Conservation (phyloP, 2,329 filamentous ascomycete species). For the Mycosphaerella sp. region DNA sequence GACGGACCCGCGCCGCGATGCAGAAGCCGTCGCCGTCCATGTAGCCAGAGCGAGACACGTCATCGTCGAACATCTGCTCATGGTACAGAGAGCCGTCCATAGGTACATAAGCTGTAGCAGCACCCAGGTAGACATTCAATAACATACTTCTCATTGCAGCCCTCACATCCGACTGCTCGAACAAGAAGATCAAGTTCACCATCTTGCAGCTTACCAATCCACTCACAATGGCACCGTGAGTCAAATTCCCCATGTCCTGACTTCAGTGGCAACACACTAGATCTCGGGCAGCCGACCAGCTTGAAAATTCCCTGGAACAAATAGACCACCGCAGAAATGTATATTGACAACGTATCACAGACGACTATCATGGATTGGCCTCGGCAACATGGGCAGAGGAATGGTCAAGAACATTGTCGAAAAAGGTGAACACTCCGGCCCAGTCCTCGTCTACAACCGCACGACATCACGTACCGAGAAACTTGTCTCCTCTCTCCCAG, state of each 20-base stretch:
- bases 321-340: too few relatives aligned
- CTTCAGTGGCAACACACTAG: too few relatives aligned
- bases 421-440: slow-evolving; percentile 65
- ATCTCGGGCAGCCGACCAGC: too few relatives aligned
- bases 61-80: not conserved
- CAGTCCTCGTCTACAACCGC: slow-evolving; percentile 75
- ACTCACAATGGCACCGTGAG: not conserved
- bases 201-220: not conserved
- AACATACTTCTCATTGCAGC: not conserved
- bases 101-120: not conserved
- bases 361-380: slow-evolving; percentile 67
- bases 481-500: slow-evolving; percentile 54
- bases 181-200: too few relatives aligned
- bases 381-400: slow-evolving; percentile 82
- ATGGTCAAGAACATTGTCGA: slow-evolving; percentile 79
- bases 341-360: not conserved
- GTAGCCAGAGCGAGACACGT: slow-evolving; percentile 7
- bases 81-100: not conserved
- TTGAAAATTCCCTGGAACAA: too few relatives aligned
- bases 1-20: not conserved
- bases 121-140: not conserved
- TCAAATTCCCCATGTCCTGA: not conserved
- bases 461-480: slow-evolving; percentile 60
- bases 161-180: not conserved
- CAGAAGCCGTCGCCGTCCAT: not conserved